These are phyloP conservation scores for Leishmania braziliensis DNA, from an alignment of 208 protist genomes.

Conservation along the genomic window DNA sequence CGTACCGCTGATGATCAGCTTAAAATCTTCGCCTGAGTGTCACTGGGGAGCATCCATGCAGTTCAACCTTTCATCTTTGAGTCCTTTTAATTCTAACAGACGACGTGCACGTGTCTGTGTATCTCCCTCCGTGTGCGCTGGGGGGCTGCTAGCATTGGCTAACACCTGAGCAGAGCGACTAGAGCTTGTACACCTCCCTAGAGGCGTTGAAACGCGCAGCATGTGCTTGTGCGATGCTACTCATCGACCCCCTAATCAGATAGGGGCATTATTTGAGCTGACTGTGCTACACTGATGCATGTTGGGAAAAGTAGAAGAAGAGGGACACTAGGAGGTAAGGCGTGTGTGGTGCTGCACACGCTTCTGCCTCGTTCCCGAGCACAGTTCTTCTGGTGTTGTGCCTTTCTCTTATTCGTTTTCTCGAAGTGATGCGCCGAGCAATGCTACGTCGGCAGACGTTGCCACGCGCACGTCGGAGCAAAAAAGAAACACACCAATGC, in stretches of 20 bases:
- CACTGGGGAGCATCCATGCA: slow-evolving; percentile 21
- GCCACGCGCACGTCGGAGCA: not conserved
- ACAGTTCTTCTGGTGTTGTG: not conserved
- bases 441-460: not conserved
- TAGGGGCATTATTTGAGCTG: not conserved
- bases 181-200: not conserved
- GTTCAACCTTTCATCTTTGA: slow-evolving; percentile 25
- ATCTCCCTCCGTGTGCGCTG: not conserved
- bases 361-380: not conserved
- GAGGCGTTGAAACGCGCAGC: not conserved
- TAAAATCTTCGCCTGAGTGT: slow-evolving; percentile 36
- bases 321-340: not conserved
- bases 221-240: not conserved
- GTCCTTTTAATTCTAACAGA: slow-evolving; percentile 55
- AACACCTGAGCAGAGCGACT: not conserved
- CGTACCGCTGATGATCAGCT: slow-evolving; percentile 24
- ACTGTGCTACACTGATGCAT: not conserved
- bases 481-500: not conserved
- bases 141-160: not conserved
- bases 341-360: not conserved
- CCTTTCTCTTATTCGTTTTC: not conserved
- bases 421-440: not conserved
- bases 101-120: not conserved
- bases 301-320: not conserved
- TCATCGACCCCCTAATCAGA: not conserved